These are phyloP conservation scores for Daldinia concentrica DNA, from an alignment of 495 filamentous ascomycete genomes.

Conservation along the genomic window DNA sequence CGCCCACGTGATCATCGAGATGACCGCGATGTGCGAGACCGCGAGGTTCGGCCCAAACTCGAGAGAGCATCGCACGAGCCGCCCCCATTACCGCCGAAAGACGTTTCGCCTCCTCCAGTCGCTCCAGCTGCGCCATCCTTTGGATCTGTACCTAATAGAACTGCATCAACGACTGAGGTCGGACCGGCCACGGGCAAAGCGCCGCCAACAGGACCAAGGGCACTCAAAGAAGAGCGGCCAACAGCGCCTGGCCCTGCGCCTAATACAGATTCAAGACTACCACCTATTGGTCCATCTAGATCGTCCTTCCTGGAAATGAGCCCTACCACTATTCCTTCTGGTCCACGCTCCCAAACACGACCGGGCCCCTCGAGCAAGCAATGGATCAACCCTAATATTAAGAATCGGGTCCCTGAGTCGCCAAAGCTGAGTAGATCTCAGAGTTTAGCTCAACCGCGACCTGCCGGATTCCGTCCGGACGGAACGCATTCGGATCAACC, in stretches of 20 bases:
- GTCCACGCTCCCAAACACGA: slow-evolving; percentile 63
- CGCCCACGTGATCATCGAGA: slow-evolving; percentile 65
- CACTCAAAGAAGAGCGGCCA: slow-evolving; percentile 57
- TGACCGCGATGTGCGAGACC: slow-evolving; percentile 65
- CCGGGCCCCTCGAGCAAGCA: slow-evolving; percentile 63
- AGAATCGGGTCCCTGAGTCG: slow-evolving; percentile 57
- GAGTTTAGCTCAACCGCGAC: slow-evolving; percentile 53
- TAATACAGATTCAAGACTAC: slow-evolving; percentile 46
- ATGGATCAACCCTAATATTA: slow-evolving; percentile 67
- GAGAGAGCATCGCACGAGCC: slow-evolving; percentile 59
- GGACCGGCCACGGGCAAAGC: slow-evolving; percentile 54
- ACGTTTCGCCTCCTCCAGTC: slow-evolving; percentile 74
- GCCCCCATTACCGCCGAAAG: slow-evolving; percentile 53
- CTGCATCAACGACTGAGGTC: slow-evolving; percentile 51
- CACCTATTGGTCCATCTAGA: slow-evolving; percentile 58
- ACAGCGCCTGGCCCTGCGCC: slow-evolving; percentile 46
- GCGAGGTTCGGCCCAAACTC: slow-evolving; percentile 56
- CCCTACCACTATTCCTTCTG: slow-evolving; percentile 64
- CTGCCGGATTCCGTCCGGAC: slow-evolving; percentile 53
- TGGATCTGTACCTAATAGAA: slow-evolving; percentile 66
- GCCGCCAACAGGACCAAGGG: slow-evolving; percentile 63
- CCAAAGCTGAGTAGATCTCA: slow-evolving; percentile 55
- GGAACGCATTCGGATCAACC: slow-evolving; percentile 53
- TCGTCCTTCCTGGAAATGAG: slow-evolving; percentile 61
- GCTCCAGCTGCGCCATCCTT: slow-evolving; percentile 86